Evolutionary conservation across 768 basidiomycete species (phyloP).

Genomic region (Candolleomyces eurysporus): DNA sequence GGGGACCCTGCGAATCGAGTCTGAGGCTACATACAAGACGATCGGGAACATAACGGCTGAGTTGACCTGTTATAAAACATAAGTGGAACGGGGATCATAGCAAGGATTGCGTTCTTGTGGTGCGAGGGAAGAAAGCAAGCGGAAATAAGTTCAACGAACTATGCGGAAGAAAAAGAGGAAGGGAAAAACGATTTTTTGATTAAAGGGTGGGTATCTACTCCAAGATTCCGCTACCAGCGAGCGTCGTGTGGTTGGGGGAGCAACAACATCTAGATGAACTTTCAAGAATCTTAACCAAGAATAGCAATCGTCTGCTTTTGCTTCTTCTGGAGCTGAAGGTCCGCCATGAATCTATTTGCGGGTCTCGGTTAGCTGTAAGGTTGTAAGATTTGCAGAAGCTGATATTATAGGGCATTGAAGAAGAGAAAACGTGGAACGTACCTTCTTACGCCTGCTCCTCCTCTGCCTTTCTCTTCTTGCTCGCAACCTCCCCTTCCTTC

Average conservation of each 20-base stretch:
- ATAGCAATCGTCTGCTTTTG: slow-evolving; percentile 69
- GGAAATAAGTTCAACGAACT: background rate
- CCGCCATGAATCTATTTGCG: slow-evolving; percentile 85
- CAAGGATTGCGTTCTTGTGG: no score
- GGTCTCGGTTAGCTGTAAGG: slow-evolving; percentile 62
- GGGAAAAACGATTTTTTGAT: background rate
- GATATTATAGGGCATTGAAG: no score
- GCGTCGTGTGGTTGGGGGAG: background rate
- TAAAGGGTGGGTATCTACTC: background rate
- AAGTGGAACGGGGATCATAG: background rate
- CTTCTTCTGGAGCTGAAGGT: slow-evolving; percentile 76
- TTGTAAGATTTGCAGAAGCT: no score
- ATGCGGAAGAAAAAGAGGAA: slow-evolving; percentile 4
- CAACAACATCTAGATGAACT: no score
- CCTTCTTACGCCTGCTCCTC: slow-evolving; percentile 92
- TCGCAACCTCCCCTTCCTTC: slow-evolving; percentile 80
- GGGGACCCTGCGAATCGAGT: background rate
- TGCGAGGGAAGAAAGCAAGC: background rate
- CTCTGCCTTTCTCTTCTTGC: slow-evolving; percentile 83
- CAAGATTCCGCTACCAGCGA: no score
- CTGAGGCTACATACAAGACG: background rate
- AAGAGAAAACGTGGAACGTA: slow-evolving; percentile 25
- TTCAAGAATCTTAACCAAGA: slow-evolving; percentile 49
- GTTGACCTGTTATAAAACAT: background rate
- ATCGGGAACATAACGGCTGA: no score